Conservation (phyloP, 441 rosid genomes). For the Erodium trifolium region DNA sequence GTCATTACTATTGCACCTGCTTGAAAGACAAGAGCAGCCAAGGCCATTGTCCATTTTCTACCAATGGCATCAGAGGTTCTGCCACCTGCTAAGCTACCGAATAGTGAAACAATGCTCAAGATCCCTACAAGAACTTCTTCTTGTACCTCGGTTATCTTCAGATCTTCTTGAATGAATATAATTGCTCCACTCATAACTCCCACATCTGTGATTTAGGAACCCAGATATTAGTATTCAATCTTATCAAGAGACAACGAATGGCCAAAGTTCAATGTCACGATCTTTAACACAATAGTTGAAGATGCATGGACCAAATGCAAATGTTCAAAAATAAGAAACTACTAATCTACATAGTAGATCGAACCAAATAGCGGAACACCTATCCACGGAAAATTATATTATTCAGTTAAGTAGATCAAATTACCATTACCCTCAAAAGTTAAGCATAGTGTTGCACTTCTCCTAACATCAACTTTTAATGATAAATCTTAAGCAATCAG, state of each 20-base stretch:
- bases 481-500: background rate
- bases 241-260: too few species aligned
- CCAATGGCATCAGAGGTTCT: slow-evolving; percentile 29
- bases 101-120: slow-evolving; percentile 29
- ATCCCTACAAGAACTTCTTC: slow-evolving; percentile 32
- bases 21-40: slow-evolving; percentile 26
- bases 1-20: slow-evolving; percentile 28
- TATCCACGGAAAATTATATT: too few species aligned
- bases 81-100: slow-evolving; percentile 31
- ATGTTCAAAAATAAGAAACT: background rate
- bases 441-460: background rate
- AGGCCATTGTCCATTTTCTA: slow-evolving; percentile 31
- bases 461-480: too few species aligned
- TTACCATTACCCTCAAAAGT: background rate
- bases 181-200: slow-evolving; percentile 10
- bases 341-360: background rate
- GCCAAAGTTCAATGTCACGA: background rate
- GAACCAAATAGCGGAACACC: background rate
- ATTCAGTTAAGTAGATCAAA: background rate
- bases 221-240: background rate
- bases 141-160: slow-evolving; percentile 27
- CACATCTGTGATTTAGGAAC: slow-evolving; percentile 25
- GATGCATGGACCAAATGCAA: background rate
- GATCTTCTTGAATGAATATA: slow-evolving; percentile 27
- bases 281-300: background rate